phyloP scores from a whole-genome alignment of 2,329 filamentous ascomycete genomes.

The Aspergillus arachidicola region DNA sequence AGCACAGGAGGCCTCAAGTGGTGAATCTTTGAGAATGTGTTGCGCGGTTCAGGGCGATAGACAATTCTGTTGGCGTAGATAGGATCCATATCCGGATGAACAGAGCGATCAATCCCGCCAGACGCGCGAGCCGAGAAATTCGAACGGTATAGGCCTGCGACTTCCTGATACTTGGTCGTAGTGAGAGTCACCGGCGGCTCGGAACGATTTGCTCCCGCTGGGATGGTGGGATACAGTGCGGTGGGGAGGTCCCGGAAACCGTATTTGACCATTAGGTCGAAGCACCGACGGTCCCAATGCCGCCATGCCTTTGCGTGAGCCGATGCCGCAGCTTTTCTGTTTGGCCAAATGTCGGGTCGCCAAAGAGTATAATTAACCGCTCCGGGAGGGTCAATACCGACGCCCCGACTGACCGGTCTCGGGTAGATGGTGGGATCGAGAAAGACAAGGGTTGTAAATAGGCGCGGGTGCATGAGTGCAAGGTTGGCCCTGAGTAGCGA shows the following conservation, averaged over 20 bases:
- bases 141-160: not conserved
- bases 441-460: constrained; percentile 11
- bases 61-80: not conserved
- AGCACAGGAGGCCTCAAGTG: constrained; percentile 26
- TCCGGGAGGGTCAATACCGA: not conserved
- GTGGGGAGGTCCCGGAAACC: constrained; percentile 18
- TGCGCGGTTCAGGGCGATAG: constrained; percentile 5
- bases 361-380: constrained; percentile 5
- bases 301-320: constrained; percentile 3
- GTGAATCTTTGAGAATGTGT: not conserved
- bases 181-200: constrained; percentile 12
- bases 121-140: not conserved
- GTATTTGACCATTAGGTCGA: constrained; percentile 9
- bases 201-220: not conserved
- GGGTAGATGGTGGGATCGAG: constrained; percentile 14
- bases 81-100: constrained; percentile 8
- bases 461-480: constrained; percentile 8
- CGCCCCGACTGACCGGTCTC: not conserved
- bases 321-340: constrained; percentile 5
- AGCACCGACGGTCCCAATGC: constrained; percentile 15
- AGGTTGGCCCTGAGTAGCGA: not conserved
- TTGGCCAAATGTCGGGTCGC: constrained; percentile 14
- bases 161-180: constrained; percentile 11
- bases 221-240: constrained; percentile 4
- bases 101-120: not conserved